Conservation (phyloP, 495 filamentous ascomycete species). For the Hyaloscypha finlandica region DNA sequence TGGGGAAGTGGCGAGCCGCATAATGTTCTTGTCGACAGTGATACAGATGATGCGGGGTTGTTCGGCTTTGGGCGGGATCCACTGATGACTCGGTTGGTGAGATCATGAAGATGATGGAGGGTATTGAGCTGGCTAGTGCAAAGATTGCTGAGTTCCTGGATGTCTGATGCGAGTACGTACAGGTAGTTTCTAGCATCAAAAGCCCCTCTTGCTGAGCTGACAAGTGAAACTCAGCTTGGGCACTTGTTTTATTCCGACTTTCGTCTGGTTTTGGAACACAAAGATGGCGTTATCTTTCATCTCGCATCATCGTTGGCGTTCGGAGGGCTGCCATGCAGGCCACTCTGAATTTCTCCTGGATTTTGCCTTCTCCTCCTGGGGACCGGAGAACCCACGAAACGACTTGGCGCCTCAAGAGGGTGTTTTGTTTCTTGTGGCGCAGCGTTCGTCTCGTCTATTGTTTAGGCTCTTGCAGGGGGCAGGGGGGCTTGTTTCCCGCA, state of each 20-base stretch:
- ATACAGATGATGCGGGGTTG: conserved; percentile 21
- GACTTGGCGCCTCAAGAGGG: neutral
- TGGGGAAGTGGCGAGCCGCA: conserved; percentile 12
- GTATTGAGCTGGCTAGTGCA: conserved; percentile 9
- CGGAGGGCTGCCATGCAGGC: neutral
- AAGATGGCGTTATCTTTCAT: neutral
- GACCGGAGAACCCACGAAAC: neutral
- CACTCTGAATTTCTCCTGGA: neutral
- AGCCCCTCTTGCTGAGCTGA: neutral
- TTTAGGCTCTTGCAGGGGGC: neutral
- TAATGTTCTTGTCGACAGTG: conserved; percentile 19
- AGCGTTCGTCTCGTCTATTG: neutral
- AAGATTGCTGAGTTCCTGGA: neutral
- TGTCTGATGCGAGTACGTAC: neutral
- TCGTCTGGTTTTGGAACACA: neutral
- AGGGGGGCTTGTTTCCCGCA: neutral
- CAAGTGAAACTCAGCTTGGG: neutral
- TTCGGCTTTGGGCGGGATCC: conserved; percentile 1
- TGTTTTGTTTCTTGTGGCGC: neutral
- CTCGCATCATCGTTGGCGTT: neutral
- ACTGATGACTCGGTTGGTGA: conserved; percentile 13
- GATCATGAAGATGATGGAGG: conserved; percentile 7
- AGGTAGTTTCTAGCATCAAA: neutral
- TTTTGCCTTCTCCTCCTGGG: neutral
- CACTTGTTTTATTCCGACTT: neutral